A percentile compares a stretch with the other conserved stretches of the same genome.
These are phyloP conservation scores for Periglandula ipomoeae DNA, from an alignment of 2,329 filamentous ascomycete species.

Conservation along the genomic window DNA sequence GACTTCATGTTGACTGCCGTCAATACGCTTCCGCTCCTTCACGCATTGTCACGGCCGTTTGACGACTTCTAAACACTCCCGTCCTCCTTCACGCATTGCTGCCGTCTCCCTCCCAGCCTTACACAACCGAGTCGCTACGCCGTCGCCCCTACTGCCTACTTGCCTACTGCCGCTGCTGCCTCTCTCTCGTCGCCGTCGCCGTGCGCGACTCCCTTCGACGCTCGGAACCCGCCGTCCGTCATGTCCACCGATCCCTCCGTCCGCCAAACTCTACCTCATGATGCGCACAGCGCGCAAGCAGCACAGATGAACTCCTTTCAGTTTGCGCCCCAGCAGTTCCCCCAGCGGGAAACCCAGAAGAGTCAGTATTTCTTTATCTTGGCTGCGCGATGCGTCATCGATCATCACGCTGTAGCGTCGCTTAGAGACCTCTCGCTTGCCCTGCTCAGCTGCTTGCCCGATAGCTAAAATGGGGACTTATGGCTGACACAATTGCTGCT, in stretches of 20 bases:
- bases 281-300: conserved; percentile 37
- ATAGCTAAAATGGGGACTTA: too few relatives aligned
- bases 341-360: conserved; percentile 66
- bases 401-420: conserved; percentile 14
- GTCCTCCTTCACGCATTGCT: conserved; percentile 4
- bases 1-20: conserved; percentile 21
- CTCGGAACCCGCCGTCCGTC: conserved; percentile 13
- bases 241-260: conserved; percentile 56
- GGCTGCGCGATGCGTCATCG: conserved; percentile 6
- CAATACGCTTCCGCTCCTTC: background rate
- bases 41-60: background rate
- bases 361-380: conserved; percentile 46
- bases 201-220: conserved; percentile 1
- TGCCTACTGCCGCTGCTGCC: background rate
- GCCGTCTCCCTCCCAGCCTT: background rate
- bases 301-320: conserved; percentile 58
- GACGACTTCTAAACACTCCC: background rate
- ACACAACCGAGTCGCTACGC: background rate
- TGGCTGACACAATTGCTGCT: conserved; percentile 6
- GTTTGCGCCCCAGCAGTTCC: conserved; percentile 54
- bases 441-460: too few relatives aligned
- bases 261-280: conserved; percentile 57
- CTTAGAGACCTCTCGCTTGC: too few relatives aligned
- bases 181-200: background rate
- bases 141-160: background rate